phyloP scores from a whole-genome alignment of 2,329 filamentous ascomycete genomes.

The Paracoccidioides brasiliensis region DNA sequence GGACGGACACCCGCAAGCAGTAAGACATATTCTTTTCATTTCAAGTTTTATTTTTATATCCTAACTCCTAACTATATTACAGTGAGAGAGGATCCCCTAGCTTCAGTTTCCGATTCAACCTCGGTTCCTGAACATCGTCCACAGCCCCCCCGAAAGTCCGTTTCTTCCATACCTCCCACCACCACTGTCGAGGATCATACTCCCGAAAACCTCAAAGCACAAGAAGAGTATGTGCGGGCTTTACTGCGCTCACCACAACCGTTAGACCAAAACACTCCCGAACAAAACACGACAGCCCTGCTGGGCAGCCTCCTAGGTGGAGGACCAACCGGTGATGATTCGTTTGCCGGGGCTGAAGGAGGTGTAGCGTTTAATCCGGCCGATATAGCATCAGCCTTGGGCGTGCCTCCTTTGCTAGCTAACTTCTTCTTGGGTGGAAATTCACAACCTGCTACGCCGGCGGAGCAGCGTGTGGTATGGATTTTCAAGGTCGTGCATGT shows the following conservation, averaged over 20 bases:
- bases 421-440: slow-evolving; percentile 26
- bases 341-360: slow-evolving; percentile 17
- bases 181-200: slow-evolving; percentile 17
- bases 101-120: slow-evolving; percentile 5
- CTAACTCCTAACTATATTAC: not conserved
- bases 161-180: slow-evolving; percentile 5
- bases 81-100: slow-evolving; percentile 16
- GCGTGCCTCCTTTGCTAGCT: slow-evolving; percentile 28
- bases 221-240: slow-evolving; percentile 32
- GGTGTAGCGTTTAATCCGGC: slow-evolving; percentile 13
- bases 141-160: slow-evolving; percentile 10
- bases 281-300: slow-evolving; percentile 24
- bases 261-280: slow-evolving; percentile 10
- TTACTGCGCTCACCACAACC: slow-evolving; percentile 24
- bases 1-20: slow-evolving; percentile 33
- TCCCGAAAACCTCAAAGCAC: slow-evolving; percentile 24
- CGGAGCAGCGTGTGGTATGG: slow-evolving; percentile 22
- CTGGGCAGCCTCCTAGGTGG: slow-evolving; percentile 25
- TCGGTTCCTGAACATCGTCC: slow-evolving; percentile 8
- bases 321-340: slow-evolving; percentile 8
- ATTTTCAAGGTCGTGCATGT: slow-evolving; percentile 47
- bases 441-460: slow-evolving; percentile 25
- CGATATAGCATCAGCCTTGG: slow-evolving; percentile 31
- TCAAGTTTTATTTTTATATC: not conserved
- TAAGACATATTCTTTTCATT: slow-evolving; percentile 1